Conservation (phyloP, 371 early-diverging fungal species). For the Mortierella sp. region DNA sequence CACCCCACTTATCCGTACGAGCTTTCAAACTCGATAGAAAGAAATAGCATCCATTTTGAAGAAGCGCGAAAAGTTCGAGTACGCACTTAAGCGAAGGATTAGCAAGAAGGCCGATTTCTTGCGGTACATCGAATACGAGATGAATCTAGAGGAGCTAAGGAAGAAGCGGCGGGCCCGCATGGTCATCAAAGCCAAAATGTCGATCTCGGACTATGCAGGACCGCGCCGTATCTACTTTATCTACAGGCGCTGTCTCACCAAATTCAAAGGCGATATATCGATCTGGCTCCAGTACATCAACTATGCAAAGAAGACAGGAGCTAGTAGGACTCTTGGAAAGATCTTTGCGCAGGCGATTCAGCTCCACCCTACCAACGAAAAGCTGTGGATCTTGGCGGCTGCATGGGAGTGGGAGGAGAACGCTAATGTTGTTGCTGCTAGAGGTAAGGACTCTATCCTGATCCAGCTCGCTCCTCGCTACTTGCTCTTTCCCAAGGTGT, state of each 20-base stretch:
- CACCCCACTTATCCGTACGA: no score
- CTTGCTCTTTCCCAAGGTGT: no score
- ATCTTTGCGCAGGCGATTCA: constrained; percentile 80
- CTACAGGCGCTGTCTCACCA: constrained; percentile 81
- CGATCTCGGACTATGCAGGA: constrained; percentile 71
- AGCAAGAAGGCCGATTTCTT: constrained; percentile 83
- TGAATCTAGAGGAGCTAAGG: constrained; percentile 87
- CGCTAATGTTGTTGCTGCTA: constrained; percentile 81
- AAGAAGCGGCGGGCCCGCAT: constrained; percentile 81
- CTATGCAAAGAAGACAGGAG: constrained; percentile 71
- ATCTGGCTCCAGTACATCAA: constrained; percentile 95
- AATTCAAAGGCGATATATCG: constrained; percentile 82
- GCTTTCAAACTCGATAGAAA: no score
- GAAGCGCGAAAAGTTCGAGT: constrained; percentile 89
- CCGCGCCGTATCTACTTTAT: constrained; percentile 77
- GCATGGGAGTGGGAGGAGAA: constrained; percentile 89
- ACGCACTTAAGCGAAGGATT: constrained; percentile 82
- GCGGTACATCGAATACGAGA: constrained; percentile 93
- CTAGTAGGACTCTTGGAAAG: constrained; percentile 75
- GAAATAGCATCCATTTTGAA: constrained; percentile 92
- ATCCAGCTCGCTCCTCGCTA: no score
- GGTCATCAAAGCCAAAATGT: constrained; percentile 52
- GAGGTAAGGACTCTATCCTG: constrained; percentile 55
- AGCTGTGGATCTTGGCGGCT: constrained; percentile 93
- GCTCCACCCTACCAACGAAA: constrained; percentile 81